Base-by-base conservation (phyloP, 2,329 filamentous ascomycete genomes). In the Pseudopithomyces maydicus region DNA sequence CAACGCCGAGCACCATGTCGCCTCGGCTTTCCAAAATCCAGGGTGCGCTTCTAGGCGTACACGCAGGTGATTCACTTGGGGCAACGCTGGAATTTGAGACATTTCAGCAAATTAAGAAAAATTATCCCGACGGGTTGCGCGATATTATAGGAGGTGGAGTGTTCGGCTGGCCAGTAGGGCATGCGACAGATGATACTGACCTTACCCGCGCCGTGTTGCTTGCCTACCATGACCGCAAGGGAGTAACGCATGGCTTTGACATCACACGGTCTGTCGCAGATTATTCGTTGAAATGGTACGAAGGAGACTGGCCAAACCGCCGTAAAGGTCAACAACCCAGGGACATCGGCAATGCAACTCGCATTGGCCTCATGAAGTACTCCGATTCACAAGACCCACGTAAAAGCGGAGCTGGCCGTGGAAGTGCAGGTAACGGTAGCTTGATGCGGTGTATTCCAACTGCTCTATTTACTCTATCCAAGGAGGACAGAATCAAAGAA, bases 171-270 rank as follows among this genome's bases (percentile, higher is more conserved):
- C 54, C 74, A 0, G 57, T 74, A 0, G 80, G 81, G 7, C 74
- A 78, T 55, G 80, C 80, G 15, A 82, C 80, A 23, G 80, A 82
- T 62, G 80, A 82, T 62, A 82, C 80, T 0, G 80, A 82, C 60
- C 69, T 82, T 59, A 80, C 78, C 4, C 78, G 80, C 4, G 79
- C 74, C 10, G 76, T 81, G 0, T 68, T 82, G 5, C 72, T 82
- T 14, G 79, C 78, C 3, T 82, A 82, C 58, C 65, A 57, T 1
- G 75, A 82, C 59, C 62, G 58, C 45, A 33, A 29, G 22, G 35
- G 12, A 22, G 35, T 2, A 56, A 11, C 57, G 56, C 20, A 46
- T 23, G 38, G 35, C 3, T 68, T 66, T 12, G 72, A 78, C 46
- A 50, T 81, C 8, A 71, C 70, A 2, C 63, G 61, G 3, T 52